phyloP scores from a whole-genome alignment of 192 early-diverging fungal genomes.

The Backusella parvicylindrica region DNA sequence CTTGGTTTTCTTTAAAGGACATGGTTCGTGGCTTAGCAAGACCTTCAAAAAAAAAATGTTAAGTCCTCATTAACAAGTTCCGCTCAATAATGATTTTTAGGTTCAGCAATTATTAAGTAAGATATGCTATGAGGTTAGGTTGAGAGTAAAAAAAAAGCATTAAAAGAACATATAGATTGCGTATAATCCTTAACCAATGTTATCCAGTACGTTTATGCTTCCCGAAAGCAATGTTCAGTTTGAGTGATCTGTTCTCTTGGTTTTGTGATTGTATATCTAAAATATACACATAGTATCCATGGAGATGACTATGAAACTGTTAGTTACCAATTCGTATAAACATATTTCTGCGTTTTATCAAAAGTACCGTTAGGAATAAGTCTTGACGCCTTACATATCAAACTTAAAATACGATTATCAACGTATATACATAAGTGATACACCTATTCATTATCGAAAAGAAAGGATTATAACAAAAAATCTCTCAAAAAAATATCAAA shows the following conservation, averaged over 20 bases:
- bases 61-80: neutral
- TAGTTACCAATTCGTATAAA: no score
- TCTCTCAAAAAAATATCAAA: neutral
- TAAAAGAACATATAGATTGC: no score
- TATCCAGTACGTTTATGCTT: no score
- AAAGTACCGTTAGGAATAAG: no score
- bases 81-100: neutral
- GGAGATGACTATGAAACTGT: no score
- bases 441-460: no score
- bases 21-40: neutral
- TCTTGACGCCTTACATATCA: neutral
- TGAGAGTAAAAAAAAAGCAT: no score
- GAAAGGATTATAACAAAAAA: constrained; percentile 3
- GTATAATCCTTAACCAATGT: no score
- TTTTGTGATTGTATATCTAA: no score
- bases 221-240: neutral
- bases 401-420: neutral
- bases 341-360: no score
- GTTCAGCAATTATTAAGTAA: neutral
- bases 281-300: no score
- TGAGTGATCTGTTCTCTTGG: neutral
- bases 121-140: neutral
- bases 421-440: no score
- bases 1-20: neutral
- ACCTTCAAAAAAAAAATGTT: neutral